phyloP scores from a whole-genome alignment of 371 early-diverging fungal species.

The Apophysomyces elegans region DNA sequence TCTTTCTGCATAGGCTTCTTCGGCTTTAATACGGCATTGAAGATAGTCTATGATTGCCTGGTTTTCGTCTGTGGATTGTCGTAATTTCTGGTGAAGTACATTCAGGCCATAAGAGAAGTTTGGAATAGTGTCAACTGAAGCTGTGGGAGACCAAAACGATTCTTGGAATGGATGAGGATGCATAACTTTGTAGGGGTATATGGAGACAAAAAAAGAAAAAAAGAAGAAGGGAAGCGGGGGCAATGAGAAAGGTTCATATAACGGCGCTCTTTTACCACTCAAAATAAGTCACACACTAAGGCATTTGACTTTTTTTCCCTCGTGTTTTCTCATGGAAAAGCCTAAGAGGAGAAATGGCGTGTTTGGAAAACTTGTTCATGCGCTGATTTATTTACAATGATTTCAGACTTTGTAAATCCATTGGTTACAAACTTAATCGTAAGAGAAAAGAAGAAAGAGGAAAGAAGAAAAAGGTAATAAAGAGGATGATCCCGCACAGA shows the following conservation, averaged over 20 bases:
- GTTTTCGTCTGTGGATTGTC: conserved; percentile 69
- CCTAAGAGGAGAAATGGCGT: too few relatives aligned
- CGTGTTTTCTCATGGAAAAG: too few relatives aligned
- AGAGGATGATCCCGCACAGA: not conserved
- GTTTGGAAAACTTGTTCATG: not conserved
- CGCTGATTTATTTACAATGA: not conserved
- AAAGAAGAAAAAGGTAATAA: not conserved
- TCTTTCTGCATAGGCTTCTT: conserved; percentile 57
- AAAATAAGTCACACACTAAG: too few relatives aligned
- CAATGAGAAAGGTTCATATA: too few relatives aligned
- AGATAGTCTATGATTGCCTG: conserved; percentile 67
- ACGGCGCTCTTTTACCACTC: too few relatives aligned
- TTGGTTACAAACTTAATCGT: not conserved
- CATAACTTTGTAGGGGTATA: not conserved
- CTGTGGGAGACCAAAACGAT: conserved; percentile 49
- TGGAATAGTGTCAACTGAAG: conserved; percentile 25
- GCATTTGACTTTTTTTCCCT: too few relatives aligned
- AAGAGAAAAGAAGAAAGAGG: conserved; percentile 6
- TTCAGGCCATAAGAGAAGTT: conserved; percentile 53
- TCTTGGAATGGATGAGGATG: conserved; percentile 37
- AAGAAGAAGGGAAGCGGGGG: not conserved
- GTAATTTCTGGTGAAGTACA: conserved; percentile 67
- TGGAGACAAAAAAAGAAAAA: not conserved
- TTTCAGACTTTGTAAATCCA: not conserved
- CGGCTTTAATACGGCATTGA: conserved; percentile 67